These are phyloP conservation scores for Raphanus sativus DNA, from an alignment of 345 rosid genomes.

Conservation along the genomic window DNA sequence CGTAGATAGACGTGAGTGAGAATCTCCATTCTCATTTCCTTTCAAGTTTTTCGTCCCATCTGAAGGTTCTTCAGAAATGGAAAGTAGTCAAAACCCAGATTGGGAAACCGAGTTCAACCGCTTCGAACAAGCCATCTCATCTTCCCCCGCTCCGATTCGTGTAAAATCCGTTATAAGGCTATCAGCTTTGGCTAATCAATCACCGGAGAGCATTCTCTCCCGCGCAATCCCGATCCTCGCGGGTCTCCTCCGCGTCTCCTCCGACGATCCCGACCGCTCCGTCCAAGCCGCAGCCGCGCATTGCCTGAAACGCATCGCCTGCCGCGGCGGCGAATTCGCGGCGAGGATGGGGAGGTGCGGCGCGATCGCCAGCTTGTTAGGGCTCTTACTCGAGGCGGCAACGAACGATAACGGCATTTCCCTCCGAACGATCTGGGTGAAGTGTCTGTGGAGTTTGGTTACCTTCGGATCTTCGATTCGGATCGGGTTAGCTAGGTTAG, in stretches of 20 bases:
- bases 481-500: slow-evolving; percentile 39
- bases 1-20: background rate
- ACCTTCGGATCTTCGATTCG: slow-evolving; percentile 45
- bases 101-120: slow-evolving; percentile 48
- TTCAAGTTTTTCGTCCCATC: background rate
- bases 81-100: slow-evolving; percentile 15
- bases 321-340: slow-evolving; percentile 42
- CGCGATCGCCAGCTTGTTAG: slow-evolving; percentile 37
- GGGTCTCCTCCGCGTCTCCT: slow-evolving; percentile 36
- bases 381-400: slow-evolving; percentile 41
- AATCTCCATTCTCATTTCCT: background rate
- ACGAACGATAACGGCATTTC: slow-evolving; percentile 3
- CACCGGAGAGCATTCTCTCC: slow-evolving; percentile 37
- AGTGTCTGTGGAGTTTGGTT: slow-evolving; percentile 52
- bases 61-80: slow-evolving; percentile 24
- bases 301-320: slow-evolving; percentile 51
- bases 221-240: slow-evolving; percentile 45
- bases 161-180: slow-evolving; percentile 44
- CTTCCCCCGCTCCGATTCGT: slow-evolving; percentile 39
- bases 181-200: slow-evolving; percentile 36
- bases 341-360: slow-evolving; percentile 48
- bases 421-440: slow-evolving; percentile 36
- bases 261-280: slow-evolving; percentile 24
- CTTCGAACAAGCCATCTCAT: slow-evolving; percentile 41
- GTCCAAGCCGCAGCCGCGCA: slow-evolving; percentile 43